Percentiles rank a stretch among this genome's conserved stretches.
Conservation (phyloP, 139 green algal species). For the Haematococcus sp. region DNA sequence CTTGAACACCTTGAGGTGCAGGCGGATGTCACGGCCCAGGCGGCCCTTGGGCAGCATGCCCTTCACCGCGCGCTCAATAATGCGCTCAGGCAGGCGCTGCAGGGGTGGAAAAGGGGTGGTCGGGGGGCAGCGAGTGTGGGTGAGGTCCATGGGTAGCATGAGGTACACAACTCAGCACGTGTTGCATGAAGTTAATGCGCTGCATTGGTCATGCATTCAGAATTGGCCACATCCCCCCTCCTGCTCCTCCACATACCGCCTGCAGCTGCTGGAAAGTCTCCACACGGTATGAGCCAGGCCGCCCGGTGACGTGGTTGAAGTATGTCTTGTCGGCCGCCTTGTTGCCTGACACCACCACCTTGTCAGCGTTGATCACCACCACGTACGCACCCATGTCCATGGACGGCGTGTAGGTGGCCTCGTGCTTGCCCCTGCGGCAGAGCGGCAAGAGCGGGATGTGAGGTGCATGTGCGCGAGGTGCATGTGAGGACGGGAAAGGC, state of each 20-base stretch:
- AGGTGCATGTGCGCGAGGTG: background rate
- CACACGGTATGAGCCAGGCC: constrained; percentile 70
- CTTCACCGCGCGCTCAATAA: constrained; percentile 95
- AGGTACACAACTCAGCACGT: too few relatives aligned
- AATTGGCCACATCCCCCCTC: too few relatives aligned
- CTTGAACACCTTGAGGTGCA: constrained; percentile 89
- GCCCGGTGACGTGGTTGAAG: constrained; percentile 71
- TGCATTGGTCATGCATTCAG: too few relatives aligned
- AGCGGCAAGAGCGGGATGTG: background rate
- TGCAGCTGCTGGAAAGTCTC: constrained; percentile 84
- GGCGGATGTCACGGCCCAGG: constrained; percentile 81
- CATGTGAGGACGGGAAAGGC: too few relatives aligned
- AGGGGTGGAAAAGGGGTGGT: background rate
- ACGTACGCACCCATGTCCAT: constrained; percentile 98
- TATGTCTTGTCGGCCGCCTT: constrained; percentile 95
- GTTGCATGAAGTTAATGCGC: too few relatives aligned
- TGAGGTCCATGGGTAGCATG: too few relatives aligned
- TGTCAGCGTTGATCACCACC: constrained; percentile 95
- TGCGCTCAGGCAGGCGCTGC: constrained; percentile 93
- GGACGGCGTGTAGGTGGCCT: constrained; percentile 82
- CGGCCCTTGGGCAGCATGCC: constrained; percentile 97
- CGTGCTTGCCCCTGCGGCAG: constrained; percentile 85
- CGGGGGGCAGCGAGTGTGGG: background rate
- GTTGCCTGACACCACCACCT: constrained; percentile 86
- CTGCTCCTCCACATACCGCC: constrained; percentile 38